These are phyloP conservation scores for Fusarium globosum DNA, from an alignment of 2,329 filamentous ascomycete species.

Conservation along the genomic window DNA sequence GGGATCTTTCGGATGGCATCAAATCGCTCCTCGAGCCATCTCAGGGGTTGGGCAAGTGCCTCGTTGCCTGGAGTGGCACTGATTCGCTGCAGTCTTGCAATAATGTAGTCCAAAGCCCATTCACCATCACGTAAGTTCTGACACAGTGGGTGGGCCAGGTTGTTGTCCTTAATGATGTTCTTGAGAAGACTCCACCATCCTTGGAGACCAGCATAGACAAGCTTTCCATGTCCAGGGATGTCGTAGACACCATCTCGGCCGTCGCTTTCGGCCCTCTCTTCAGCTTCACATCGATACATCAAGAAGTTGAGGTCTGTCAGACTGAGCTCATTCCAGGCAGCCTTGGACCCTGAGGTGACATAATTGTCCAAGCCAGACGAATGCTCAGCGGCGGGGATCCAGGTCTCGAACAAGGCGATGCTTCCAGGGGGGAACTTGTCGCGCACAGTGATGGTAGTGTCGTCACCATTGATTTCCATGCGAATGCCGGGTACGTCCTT, in stretches of 20 bases:
- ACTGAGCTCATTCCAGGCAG: slow-evolving; percentile 79
- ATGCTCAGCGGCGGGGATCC: slow-evolving; percentile 89
- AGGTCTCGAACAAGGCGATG: slow-evolving; percentile 95
- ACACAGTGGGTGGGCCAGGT: slow-evolving; percentile 92
- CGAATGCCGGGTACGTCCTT: slow-evolving; percentile 78
- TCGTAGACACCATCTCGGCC: slow-evolving; percentile 89
- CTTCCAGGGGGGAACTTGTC: slow-evolving; percentile 92
- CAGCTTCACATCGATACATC: slow-evolving; percentile 90
- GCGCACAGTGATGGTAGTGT: slow-evolving; percentile 83
- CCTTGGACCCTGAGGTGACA: slow-evolving; percentile 82
- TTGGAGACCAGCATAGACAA: slow-evolving; percentile 96
- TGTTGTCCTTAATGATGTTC: slow-evolving; percentile 85
- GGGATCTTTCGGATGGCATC: slow-evolving; percentile 87
- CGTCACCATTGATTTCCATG: slow-evolving; percentile 76
- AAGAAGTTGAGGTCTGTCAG: slow-evolving; percentile 91
- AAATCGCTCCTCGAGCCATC: slow-evolving; percentile 87
- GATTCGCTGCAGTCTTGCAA: slow-evolving; percentile 79
- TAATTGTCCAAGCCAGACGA: slow-evolving; percentile 85
- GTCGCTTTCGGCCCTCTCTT: slow-evolving; percentile 81
- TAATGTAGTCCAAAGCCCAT: slow-evolving; percentile 92
- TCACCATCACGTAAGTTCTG: slow-evolving; percentile 91
- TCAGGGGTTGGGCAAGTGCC: slow-evolving; percentile 71
- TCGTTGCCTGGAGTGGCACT: slow-evolving; percentile 71
- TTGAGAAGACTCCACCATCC: slow-evolving; percentile 97
- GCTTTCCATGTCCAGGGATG: slow-evolving; percentile 83